Conservation (phyloP, 805 yeast genomes). For the Candida coquimbonensis region DNA sequence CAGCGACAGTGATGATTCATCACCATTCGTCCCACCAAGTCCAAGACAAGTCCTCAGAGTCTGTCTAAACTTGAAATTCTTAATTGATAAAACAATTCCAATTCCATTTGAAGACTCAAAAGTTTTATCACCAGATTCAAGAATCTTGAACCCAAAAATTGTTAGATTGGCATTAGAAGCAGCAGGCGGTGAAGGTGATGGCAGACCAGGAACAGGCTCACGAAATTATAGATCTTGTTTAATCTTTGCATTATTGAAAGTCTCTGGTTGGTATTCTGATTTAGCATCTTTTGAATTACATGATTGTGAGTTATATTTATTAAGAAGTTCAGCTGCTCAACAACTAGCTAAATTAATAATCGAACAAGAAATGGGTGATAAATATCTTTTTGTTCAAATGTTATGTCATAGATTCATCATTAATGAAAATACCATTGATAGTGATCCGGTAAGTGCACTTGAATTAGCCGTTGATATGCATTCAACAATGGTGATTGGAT, state of each 20-base stretch:
- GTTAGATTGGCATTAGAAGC: constrained; percentile 58
- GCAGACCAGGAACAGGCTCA: constrained; percentile 44
- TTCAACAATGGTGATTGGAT: constrained; percentile 65
- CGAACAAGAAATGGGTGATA: constrained; percentile 47
- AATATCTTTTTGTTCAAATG: constrained; percentile 64
- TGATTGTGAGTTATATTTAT: constrained; percentile 54
- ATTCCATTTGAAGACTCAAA: constrained; percentile 45
- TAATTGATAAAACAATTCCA: constrained; percentile 69
- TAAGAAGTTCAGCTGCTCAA: constrained; percentile 68
- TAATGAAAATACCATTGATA: constrained; percentile 52
- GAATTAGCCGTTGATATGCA: constrained; percentile 87
- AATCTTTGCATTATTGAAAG: constrained; percentile 65
- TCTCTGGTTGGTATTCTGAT: constrained; percentile 71
- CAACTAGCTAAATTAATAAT: constrained; percentile 63
- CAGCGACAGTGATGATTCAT: background rate
- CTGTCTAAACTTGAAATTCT: constrained; percentile 62
- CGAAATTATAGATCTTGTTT: constrained; percentile 61
- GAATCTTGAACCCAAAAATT: constrained; percentile 51
- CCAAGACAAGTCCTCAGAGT: constrained; percentile 64
- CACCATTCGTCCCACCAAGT: constrained; percentile 34
- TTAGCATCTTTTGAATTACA: constrained; percentile 54
- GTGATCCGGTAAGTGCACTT: constrained; percentile 63
- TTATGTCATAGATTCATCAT: constrained; percentile 70
- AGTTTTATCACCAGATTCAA: constrained; percentile 50
- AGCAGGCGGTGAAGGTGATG: constrained; percentile 73